phyloP scores from a whole-genome alignment of 1,284 basidiomycete species.

The Albatrellus sp. region DNA sequence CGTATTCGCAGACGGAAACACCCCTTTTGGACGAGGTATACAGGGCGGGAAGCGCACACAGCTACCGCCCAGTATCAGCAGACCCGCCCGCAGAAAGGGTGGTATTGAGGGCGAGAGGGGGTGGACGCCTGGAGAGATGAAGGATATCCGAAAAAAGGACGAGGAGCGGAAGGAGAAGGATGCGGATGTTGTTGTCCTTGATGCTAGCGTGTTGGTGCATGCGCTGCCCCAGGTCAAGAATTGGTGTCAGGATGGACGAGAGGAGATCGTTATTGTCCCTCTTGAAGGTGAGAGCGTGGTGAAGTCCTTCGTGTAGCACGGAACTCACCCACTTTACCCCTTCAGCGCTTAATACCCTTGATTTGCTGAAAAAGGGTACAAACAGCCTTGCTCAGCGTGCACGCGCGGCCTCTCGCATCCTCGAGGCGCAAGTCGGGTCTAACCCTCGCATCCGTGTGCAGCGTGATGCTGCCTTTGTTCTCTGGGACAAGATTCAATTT shows the following conservation, averaged over 20 bases:
- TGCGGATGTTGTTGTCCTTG: slow-evolving; percentile 69
- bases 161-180: slow-evolving; percentile 35
- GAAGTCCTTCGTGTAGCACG: neutral
- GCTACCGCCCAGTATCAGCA: slow-evolving; percentile 7
- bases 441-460: slow-evolving; percentile 71
- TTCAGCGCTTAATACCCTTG: slow-evolving; percentile 84
- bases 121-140: slow-evolving; percentile 12
- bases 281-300: slow-evolving; percentile 56
- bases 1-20: neutral
- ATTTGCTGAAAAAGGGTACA: slow-evolving; percentile 85
- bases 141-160: slow-evolving; percentile 9
- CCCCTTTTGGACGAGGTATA: slow-evolving; percentile 6
- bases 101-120: slow-evolving; percentile 18
- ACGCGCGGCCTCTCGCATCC: slow-evolving; percentile 67
- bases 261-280: slow-evolving; percentile 70
- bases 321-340: no score
- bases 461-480: slow-evolving; percentile 65
- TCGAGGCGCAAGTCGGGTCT: slow-evolving; percentile 71
- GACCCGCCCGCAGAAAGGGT: slow-evolving; percentile 13
- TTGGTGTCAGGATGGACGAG: slow-evolving; percentile 62
- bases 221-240: slow-evolving; percentile 71
- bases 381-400: slow-evolving; percentile 70
- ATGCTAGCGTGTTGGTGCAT: slow-evolving; percentile 81
- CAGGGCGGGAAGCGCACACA: slow-evolving; percentile 7
- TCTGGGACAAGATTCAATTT: slow-evolving; percentile 60